phyloP scores from a whole-genome alignment of 306 rosid species.

The Parietaria judaica region DNA sequence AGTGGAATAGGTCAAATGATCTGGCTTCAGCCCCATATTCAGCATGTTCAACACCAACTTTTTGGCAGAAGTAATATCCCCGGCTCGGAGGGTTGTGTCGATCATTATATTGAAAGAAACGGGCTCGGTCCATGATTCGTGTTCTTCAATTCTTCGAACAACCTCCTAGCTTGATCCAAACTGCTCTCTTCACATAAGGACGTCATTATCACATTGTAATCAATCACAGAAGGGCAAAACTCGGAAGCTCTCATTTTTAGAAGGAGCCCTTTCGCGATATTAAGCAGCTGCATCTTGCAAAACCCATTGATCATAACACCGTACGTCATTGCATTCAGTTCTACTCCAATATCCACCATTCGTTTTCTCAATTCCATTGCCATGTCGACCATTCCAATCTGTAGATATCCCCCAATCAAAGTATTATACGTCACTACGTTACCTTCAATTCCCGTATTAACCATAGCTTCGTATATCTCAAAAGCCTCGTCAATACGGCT shows the following conservation, averaged over 20 bases:
- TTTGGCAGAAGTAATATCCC: conserved; percentile 49
- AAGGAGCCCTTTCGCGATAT: conserved; percentile 68
- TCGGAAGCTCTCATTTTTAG: conserved; percentile 46
- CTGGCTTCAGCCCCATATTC: conserved; percentile 44
- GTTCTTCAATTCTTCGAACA: conserved; percentile 57
- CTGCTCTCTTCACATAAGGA: conserved; percentile 64
- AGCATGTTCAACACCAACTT: conserved; percentile 49
- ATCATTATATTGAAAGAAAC: conserved; percentile 58
- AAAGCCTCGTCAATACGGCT: conserved; percentile 35
- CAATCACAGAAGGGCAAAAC: conserved; percentile 38
- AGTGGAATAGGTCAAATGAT: conserved; percentile 49
- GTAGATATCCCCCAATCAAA: conserved; percentile 55
- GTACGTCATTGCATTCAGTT: conserved; percentile 45
- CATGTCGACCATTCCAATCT: conserved; percentile 29
- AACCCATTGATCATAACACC: conserved; percentile 65
- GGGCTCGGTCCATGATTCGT: conserved; percentile 38
- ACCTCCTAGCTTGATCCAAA: conserved; percentile 58
- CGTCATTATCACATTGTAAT: conserved; percentile 53
- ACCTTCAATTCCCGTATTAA: conserved; percentile 39
- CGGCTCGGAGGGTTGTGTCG: conserved; percentile 54
- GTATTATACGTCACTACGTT: conserved; percentile 44
- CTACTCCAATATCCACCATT: conserved; percentile 41
- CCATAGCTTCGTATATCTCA: conserved; percentile 48
- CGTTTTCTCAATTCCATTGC: conserved; percentile 50
- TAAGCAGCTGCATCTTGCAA: conserved; percentile 62